These are phyloP conservation scores for Mortierella polycephala DNA, from an alignment of 371 early-diverging fungal genomes.

Conservation along the genomic window DNA sequence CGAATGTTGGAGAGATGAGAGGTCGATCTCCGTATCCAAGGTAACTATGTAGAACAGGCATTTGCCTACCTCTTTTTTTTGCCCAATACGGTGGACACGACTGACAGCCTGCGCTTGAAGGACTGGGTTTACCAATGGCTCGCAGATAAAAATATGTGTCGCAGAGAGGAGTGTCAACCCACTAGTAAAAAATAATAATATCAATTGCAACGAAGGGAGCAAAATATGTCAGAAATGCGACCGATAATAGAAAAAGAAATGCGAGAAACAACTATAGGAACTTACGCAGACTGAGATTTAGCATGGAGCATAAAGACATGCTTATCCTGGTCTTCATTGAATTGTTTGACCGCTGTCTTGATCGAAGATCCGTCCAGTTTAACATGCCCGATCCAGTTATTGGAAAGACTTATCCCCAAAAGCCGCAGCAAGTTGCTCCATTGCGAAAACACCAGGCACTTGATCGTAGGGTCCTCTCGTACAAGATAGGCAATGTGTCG, in stretches of 20 bases:
- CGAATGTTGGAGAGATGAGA: conserved; percentile 7
- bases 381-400: conserved; percentile 65
- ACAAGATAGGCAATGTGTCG: conserved; percentile 66
- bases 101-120: conserved; percentile 65
- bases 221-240: not conserved
- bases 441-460: conserved; percentile 77
- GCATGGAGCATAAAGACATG: conserved; percentile 64
- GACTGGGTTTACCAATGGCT: conserved; percentile 62
- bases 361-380: conserved; percentile 25
- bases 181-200: conserved; percentile 3
- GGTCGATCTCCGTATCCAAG: conserved; percentile 10
- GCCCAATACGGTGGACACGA: conserved; percentile 57
- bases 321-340: conserved; percentile 56
- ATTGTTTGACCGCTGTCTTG: conserved; percentile 43
- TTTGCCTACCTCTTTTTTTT: conserved; percentile 35
- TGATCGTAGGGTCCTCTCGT: conserved; percentile 57
- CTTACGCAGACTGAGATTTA: conserved; percentile 62
- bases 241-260: not conserved
- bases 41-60: conserved; percentile 30
- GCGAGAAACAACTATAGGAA: not conserved
- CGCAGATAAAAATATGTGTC: conserved; percentile 65
- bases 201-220: not conserved
- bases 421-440: conserved; percentile 71
- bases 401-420: conserved; percentile 58
- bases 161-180: conserved; percentile 61